Percentiles rank a stretch among this genome's conserved stretches.
phyloP scores from a whole-genome alignment of 2,329 filamentous ascomycete species.

The Aspergillus ruber region DNA sequence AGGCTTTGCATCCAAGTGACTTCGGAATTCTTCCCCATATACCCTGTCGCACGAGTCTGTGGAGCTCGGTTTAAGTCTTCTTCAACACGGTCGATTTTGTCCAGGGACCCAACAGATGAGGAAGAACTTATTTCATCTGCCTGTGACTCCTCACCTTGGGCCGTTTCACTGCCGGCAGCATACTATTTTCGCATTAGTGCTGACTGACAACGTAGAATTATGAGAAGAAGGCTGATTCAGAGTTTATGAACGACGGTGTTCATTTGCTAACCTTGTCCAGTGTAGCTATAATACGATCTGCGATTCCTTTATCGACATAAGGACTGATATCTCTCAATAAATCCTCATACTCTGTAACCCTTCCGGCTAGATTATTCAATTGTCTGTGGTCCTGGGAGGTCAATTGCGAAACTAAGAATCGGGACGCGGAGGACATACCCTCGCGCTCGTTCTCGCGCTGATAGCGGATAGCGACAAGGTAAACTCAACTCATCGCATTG shows the following conservation, averaged over 20 bases:
- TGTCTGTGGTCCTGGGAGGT: slow-evolving; percentile 15
- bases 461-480: slow-evolving; percentile 33
- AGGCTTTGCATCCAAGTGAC: slow-evolving; percentile 41
- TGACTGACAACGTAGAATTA: slow-evolving; percentile 8
- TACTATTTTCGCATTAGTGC: slow-evolving; percentile 20
- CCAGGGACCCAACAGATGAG: slow-evolving; percentile 37
- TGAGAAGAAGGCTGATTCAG: neutral
- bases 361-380: slow-evolving; percentile 28
- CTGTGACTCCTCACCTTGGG: slow-evolving; percentile 24
- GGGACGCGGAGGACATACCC: slow-evolving; percentile 20
- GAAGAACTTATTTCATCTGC: slow-evolving; percentile 17
- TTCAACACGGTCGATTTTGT: slow-evolving; percentile 40
- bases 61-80: slow-evolving; percentile 38
- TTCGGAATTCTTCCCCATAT: slow-evolving; percentile 43
- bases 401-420: slow-evolving; percentile 2
- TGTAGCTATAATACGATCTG: slow-evolving; percentile 28
- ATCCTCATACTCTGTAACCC: slow-evolving; percentile 32
- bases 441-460: slow-evolving; percentile 32
- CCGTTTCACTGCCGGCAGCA: slow-evolving; percentile 12
- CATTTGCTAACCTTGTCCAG: slow-evolving; percentile 30
- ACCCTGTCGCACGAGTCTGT: slow-evolving; percentile 33
- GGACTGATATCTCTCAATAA: slow-evolving; percentile 30
- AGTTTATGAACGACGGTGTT: neutral
- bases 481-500: slow-evolving; percentile 35
- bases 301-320: slow-evolving; percentile 26